Conservation (phyloP, 2,329 filamentous ascomycete species). For the Allantophomopsis cytisporea region DNA sequence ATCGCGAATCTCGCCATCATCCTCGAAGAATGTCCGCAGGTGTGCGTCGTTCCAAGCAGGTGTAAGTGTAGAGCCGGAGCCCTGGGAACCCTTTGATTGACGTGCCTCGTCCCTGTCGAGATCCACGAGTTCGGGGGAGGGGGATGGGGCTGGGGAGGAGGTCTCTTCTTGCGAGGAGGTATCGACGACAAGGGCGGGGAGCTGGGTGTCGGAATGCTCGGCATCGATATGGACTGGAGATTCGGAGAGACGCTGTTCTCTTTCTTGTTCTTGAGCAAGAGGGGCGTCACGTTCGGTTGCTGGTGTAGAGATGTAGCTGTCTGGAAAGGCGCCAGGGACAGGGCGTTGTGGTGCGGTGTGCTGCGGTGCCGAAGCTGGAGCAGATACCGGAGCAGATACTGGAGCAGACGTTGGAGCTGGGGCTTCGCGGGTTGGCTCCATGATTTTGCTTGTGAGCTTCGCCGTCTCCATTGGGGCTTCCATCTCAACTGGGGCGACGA, state of each 20-base stretch:
- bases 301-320: slow-evolving; percentile 15
- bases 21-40: slow-evolving; percentile 81
- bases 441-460: too few species aligned
- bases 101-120: slow-evolving; percentile 23
- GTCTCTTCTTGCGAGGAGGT: slow-evolving; percentile 56
- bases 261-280: slow-evolving; percentile 12
- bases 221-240: slow-evolving; percentile 53
- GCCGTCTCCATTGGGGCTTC: too few species aligned
- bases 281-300: slow-evolving; percentile 18
- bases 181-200: slow-evolving; percentile 56
- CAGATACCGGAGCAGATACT: slow-evolving; percentile 10
- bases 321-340: slow-evolving; percentile 19
- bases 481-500: too few species aligned
- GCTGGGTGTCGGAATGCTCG: slow-evolving; percentile 31
- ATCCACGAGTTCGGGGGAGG: slow-evolving; percentile 46
- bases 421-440: too few species aligned
- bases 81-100: slow-evolving; percentile 22
- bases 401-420: slow-evolving; percentile 9
- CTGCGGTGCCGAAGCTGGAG: slow-evolving; percentile 11
- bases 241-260: slow-evolving; percentile 39
- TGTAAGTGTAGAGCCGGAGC: slow-evolving; percentile 40
- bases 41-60: slow-evolving; percentile 77
- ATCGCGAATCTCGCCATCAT: slow-evolving; percentile 77
- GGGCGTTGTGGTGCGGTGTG: slow-evolving; percentile 11
- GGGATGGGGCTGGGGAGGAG: slow-evolving; percentile 48